Percentiles rank a stretch among this genome's conserved stretches.
Conservation (phyloP, 179 eudicot species). For the Sideroxylon spinosum region DNA sequence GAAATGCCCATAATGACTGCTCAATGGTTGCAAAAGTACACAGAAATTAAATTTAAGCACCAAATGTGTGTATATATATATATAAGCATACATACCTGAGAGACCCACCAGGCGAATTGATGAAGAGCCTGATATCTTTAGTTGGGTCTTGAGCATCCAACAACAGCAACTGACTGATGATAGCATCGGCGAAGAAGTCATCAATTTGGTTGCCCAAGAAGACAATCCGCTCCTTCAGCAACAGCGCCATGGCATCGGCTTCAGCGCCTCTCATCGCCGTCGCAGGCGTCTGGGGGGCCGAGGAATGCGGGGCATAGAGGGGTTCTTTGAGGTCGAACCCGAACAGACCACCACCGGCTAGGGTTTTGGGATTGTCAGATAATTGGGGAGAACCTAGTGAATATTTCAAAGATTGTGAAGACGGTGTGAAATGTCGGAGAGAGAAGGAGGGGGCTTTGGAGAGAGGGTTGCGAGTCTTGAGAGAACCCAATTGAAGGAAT, state of each 20-base stretch:
- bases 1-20: background rate
- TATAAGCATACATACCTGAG: slow-evolving; percentile 37
- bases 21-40: background rate
- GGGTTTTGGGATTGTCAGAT: slow-evolving; percentile 17
- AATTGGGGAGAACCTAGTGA: slow-evolving; percentile 10
- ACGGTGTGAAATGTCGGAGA: slow-evolving; percentile 11
- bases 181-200: slow-evolving; percentile 79
- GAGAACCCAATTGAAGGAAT: slow-evolving; percentile 6
- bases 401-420: slow-evolving; percentile 14
- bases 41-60: background rate
- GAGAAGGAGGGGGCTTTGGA: slow-evolving; percentile 19
- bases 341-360: background rate
- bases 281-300: slow-evolving; percentile 51
- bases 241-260: slow-evolving; percentile 67
- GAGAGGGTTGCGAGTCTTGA: slow-evolving; percentile 17
- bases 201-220: slow-evolving; percentile 61
- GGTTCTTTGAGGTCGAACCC: slow-evolving; percentile 14
- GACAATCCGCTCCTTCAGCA: slow-evolving; percentile 74
- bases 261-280: slow-evolving; percentile 67
- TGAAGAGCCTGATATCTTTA: slow-evolving; percentile 70
- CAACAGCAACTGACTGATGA: slow-evolving; percentile 67
- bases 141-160: slow-evolving; percentile 79
- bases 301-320: slow-evolving; percentile 11
- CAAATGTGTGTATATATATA: background rate
- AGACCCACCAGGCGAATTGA: slow-evolving; percentile 85